Conservation (phyloP, 2,329 filamentous ascomycete species). For the Meredithiella fracta region DNA sequence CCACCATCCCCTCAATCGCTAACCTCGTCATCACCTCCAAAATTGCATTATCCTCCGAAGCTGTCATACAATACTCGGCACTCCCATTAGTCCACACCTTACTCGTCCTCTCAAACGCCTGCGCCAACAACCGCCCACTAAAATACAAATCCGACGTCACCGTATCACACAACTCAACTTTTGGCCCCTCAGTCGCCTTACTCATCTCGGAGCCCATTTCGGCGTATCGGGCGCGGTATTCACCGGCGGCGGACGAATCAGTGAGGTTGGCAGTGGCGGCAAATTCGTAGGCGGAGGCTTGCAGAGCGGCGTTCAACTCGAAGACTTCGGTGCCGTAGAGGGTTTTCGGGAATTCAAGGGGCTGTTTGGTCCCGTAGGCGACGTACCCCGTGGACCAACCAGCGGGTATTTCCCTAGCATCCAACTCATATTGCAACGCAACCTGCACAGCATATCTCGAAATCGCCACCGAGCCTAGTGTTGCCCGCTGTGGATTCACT, state of each 20-base stretch:
- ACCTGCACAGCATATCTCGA: constrained; percentile 57
- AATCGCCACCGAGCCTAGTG: constrained; percentile 50
- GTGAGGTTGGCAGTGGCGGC: constrained; percentile 35
- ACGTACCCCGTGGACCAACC: constrained; percentile 55
- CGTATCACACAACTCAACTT: constrained; percentile 47
- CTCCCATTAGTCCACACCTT: constrained; percentile 49
- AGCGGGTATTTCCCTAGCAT: constrained; percentile 47
- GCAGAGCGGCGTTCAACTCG: constrained; percentile 44
- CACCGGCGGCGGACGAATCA: constrained; percentile 31
- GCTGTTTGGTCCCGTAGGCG: constrained; percentile 39
- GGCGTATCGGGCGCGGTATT: constrained; percentile 39
- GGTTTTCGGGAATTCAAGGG: constrained; percentile 38
- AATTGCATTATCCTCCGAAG: constrained; percentile 56
- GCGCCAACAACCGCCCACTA: constrained; percentile 41
- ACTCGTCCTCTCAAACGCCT: constrained; percentile 50
- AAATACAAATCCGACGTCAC: constrained; percentile 60
- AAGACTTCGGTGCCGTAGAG: constrained; percentile 56
- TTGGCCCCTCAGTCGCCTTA: constrained; percentile 31
- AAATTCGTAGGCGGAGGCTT: constrained; percentile 33
- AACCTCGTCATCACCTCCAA: constrained; percentile 48
- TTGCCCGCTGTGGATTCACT: constrained; percentile 51
- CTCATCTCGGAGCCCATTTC: constrained; percentile 25
- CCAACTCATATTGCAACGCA: constrained; percentile 60
- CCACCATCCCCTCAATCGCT: constrained; percentile 38
- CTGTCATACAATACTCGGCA: constrained; percentile 51